phyloP scores from a whole-genome alignment of 139 green algal genomes.

The Closterium sp. region DNA sequence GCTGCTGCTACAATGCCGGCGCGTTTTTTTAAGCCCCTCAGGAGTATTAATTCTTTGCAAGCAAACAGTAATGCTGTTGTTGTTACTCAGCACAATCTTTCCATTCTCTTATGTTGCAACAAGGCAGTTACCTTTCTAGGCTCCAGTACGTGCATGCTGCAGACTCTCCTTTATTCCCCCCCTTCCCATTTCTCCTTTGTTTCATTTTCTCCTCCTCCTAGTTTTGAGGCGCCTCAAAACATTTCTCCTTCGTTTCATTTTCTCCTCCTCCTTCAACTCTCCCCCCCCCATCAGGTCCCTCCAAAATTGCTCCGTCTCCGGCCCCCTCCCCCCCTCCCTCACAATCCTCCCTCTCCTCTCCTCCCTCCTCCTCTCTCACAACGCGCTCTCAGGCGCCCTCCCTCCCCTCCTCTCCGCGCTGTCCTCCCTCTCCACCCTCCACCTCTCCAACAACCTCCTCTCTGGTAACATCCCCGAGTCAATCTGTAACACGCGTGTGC shows the following conservation, averaged over 20 bases:
- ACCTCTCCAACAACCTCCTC: neutral
- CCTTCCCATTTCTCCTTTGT: no score
- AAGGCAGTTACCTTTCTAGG: no score
- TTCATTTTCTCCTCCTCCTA: neutral
- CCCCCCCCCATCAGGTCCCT: neutral
- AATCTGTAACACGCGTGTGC: neutral
- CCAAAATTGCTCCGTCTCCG: neutral
- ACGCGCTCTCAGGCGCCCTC: neutral
- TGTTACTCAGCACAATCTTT: no score
- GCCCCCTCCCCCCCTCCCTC: neutral
- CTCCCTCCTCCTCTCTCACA: neutral
- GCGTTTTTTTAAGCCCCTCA: no score
- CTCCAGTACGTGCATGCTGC: neutral
- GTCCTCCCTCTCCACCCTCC: neutral
- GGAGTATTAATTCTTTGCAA: no score
- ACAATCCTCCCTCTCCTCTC: neutral
- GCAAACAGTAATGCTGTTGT: no score
- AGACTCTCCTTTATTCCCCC: neutral
- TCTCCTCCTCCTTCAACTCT: no score
- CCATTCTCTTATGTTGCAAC: no score
- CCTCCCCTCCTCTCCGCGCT: neutral
- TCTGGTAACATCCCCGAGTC: neutral
- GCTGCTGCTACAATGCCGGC: no score
- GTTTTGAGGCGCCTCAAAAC: neutral
- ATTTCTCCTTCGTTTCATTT: neutral